phyloP scores from a whole-genome alignment of 345 rosid genomes.

The Noccaea caerulescens region DNA sequence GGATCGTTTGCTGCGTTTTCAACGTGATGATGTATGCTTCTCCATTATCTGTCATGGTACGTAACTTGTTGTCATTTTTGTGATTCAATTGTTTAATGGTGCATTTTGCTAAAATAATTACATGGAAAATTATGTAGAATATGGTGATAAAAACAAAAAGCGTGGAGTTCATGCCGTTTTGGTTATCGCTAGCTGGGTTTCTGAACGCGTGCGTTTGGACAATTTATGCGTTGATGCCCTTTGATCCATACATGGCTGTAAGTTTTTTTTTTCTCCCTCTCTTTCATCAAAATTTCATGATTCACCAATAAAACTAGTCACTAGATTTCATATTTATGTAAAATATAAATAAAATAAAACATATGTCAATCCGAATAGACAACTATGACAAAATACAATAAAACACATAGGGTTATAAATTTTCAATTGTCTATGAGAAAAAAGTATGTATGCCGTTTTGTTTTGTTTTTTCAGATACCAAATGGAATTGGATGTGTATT shows the following conservation, averaged over 20 bases:
- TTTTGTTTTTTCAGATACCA: slow-evolving; percentile 54
- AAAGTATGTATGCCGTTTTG: neutral
- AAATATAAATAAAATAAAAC: neutral
- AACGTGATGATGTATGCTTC: slow-evolving; percentile 86
- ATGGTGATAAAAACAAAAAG: slow-evolving; percentile 78
- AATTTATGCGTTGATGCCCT: slow-evolving; percentile 65
- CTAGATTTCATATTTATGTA: neutral
- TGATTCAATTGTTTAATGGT: neutral
- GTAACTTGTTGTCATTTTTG: slow-evolving; percentile 14
- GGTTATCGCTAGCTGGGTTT: slow-evolving; percentile 68
- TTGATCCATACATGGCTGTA: slow-evolving; percentile 76
- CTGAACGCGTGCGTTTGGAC: slow-evolving; percentile 75
- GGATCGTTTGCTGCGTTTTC: slow-evolving; percentile 63
- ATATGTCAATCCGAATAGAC: neutral
- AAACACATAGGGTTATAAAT: neutral
- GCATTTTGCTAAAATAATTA: slow-evolving; percentile 14
- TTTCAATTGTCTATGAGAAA: neutral
- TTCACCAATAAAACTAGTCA: slow-evolving; percentile 13
- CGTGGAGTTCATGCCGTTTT: slow-evolving; percentile 92
- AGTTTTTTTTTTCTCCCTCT: slow-evolving; percentile 1
- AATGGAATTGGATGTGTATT: slow-evolving; percentile 74
- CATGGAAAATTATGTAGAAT: slow-evolving; percentile 55
- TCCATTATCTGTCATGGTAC: slow-evolving; percentile 79
- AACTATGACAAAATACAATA: neutral
- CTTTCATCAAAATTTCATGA: slow-evolving; percentile 4